Evolutionary conservation across 2,329 filamentous ascomycete species (phyloP).

Genomic region (Calonectria fujianensis): DNA sequence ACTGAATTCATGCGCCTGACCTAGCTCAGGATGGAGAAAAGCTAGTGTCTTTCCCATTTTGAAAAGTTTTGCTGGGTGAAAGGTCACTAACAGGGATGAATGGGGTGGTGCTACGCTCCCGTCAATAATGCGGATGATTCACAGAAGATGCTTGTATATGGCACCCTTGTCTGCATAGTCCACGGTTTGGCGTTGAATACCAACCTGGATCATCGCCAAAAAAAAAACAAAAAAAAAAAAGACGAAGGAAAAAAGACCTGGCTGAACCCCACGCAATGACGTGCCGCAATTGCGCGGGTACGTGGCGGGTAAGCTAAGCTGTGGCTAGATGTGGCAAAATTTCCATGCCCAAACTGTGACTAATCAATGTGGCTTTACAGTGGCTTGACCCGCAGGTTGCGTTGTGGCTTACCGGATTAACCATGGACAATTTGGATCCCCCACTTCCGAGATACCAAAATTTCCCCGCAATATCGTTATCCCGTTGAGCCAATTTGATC

Average conservation of each 20-base stretch:
- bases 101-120: not conserved
- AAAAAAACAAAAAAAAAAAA: too few relatives aligned
- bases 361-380: not conserved
- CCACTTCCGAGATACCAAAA: not conserved
- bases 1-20: slow-evolving; percentile 33
- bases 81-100: not conserved
- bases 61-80: slow-evolving; percentile 6
- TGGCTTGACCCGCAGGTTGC: not conserved
- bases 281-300: not conserved
- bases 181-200: not conserved
- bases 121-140: not conserved
- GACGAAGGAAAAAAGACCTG: not conserved
- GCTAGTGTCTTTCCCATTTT: slow-evolving; percentile 25
- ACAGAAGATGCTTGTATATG: not conserved
- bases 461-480: not conserved
- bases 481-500: slow-evolving; percentile 3
- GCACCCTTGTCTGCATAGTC: not conserved
- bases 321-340: not conserved
- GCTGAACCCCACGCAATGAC: slow-evolving; percentile 1
- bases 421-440: slow-evolving; percentile 7
- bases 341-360: not conserved
- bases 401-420: slow-evolving; percentile 24
- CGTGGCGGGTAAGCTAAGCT: not conserved
- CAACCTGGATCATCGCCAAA: too few relatives aligned
- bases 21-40: slow-evolving; percentile 25